phyloP scores from a whole-genome alignment of 345 rosid genomes.

The Pelargonium nanum region DNA sequence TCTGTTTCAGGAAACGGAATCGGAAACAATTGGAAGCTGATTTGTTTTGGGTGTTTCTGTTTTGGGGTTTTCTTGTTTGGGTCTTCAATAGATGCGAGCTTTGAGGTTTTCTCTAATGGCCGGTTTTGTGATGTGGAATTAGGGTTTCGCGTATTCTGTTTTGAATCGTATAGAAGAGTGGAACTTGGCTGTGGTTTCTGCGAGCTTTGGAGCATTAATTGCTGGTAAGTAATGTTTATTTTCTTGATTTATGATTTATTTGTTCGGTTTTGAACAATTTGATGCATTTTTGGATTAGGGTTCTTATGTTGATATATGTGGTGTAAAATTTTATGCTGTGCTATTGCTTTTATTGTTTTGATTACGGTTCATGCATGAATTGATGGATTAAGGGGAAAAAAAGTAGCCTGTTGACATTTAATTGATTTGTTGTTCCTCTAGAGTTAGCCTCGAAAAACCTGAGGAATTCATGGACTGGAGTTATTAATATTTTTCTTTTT shows the following conservation, averaged over 20 bases:
- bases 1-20: neutral
- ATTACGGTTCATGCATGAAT: neutral
- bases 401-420: neutral
- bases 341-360: neutral
- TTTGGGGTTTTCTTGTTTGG: neutral
- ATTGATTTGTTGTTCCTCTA: too few species aligned
- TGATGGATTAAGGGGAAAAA: neutral
- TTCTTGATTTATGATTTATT: neutral
- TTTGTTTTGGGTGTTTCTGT: neutral
- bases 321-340: too few species aligned
- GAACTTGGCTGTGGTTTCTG: constrained; percentile 1
- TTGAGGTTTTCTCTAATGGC: constrained; percentile 19
- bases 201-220: neutral
- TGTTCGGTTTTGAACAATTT: neutral
- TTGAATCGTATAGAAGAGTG: neutral
- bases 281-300: neutral
- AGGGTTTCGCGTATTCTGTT: constrained; percentile 7
- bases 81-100: neutral
- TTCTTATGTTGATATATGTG: neutral
- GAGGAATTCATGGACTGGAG: too few species aligned
- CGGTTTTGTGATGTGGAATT: constrained; percentile 30
- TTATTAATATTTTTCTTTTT: too few species aligned
- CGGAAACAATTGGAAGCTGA: neutral
- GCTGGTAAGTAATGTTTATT: neutral
- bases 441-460: too few species aligned